These are phyloP conservation scores for Sinapis alba DNA, from an alignment of 441 rosid genomes.

Conservation along the genomic window DNA sequence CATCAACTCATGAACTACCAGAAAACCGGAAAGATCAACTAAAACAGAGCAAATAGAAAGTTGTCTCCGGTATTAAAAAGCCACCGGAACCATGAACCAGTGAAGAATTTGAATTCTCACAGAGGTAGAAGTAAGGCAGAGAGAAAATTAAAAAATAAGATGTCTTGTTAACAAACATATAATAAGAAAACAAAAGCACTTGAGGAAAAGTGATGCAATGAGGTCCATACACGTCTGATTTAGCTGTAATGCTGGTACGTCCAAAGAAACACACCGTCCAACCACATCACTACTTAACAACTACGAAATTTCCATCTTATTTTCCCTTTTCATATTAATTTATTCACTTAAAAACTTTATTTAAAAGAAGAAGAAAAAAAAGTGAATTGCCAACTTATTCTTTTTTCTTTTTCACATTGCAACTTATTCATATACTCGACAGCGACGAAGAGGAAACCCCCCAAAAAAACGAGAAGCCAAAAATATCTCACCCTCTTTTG, in stretches of 20 bases:
- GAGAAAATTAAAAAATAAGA: background rate
- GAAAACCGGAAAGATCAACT: too few species aligned
- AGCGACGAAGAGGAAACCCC: slow-evolving; percentile 4
- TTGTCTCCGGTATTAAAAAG: too few species aligned
- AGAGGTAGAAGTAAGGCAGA: too few species aligned
- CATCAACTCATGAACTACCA: too few species aligned
- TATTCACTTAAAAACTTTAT: background rate
- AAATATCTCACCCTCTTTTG: slow-evolving; percentile 6
- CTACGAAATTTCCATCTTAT: slow-evolving; percentile 36
- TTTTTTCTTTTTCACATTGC: background rate
- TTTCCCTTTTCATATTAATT: slow-evolving; percentile 4
- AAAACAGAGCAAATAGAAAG: too few species aligned
- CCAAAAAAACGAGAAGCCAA: slow-evolving; percentile 48
- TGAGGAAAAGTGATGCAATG: slow-evolving; percentile 19
- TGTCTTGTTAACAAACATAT: background rate
- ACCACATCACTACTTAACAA: slow-evolving; percentile 39
- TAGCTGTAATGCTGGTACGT: slow-evolving; percentile 33
- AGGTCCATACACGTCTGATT: slow-evolving; percentile 33
- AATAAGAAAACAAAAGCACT: background rate
- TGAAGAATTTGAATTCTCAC: too few species aligned
- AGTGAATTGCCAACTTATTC: slow-evolving; percentile 1
- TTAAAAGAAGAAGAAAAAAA: background rate
- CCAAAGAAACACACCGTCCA: slow-evolving; percentile 33
- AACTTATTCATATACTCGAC: slow-evolving; percentile 14
- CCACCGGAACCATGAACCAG: too few species aligned